Evolutionary conservation across 352 stramenopile species (phyloP).

Genomic region (Aphanomyces cochlioides): DNA sequence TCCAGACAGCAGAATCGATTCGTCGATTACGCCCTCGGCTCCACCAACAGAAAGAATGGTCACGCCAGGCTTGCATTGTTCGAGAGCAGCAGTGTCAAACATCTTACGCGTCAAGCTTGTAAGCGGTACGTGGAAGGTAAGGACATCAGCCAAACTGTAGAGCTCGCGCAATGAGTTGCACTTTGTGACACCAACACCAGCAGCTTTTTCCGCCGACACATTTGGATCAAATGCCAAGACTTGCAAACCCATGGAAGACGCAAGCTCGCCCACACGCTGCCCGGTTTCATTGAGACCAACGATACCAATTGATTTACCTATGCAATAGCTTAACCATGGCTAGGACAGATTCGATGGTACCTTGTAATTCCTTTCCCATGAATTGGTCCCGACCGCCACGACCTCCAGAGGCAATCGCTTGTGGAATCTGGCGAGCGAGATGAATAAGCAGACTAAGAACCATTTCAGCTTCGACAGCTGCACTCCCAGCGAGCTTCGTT

Average conservation of each 20-base stretch:
- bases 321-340: neutral
- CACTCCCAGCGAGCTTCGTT: slow-evolving; percentile 61
- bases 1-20: slow-evolving; percentile 63
- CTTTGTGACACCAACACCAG: slow-evolving; percentile 60
- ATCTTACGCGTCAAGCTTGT: slow-evolving; percentile 89
- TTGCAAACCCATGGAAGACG: slow-evolving; percentile 60
- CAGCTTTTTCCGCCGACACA: slow-evolving; percentile 59
- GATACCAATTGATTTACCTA: slow-evolving; percentile 57
- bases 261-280: slow-evolving; percentile 70
- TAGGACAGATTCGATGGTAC: neutral
- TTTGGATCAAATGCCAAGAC: slow-evolving; percentile 74
- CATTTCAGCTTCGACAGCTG: slow-evolving; percentile 71
- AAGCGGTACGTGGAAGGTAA: slow-evolving; percentile 93
- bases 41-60: slow-evolving; percentile 81
- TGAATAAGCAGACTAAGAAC: slow-evolving; percentile 62
- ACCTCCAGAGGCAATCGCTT: slow-evolving; percentile 42
- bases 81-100: slow-evolving; percentile 75
- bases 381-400: slow-evolving; percentile 43
- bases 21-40: slow-evolving; percentile 73
- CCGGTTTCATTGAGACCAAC: slow-evolving; percentile 70
- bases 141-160: slow-evolving; percentile 84
- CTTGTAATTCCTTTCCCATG: slow-evolving; percentile 51
- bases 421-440: slow-evolving; percentile 54
- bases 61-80: slow-evolving; percentile 87
- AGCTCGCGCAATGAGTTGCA: slow-evolving; percentile 53